Percentiles rank a stretch among this genome's conserved stretches.
Conservation (phyloP, 2,329 filamentous ascomycete genomes). For the Harringtonia lauricola region DNA sequence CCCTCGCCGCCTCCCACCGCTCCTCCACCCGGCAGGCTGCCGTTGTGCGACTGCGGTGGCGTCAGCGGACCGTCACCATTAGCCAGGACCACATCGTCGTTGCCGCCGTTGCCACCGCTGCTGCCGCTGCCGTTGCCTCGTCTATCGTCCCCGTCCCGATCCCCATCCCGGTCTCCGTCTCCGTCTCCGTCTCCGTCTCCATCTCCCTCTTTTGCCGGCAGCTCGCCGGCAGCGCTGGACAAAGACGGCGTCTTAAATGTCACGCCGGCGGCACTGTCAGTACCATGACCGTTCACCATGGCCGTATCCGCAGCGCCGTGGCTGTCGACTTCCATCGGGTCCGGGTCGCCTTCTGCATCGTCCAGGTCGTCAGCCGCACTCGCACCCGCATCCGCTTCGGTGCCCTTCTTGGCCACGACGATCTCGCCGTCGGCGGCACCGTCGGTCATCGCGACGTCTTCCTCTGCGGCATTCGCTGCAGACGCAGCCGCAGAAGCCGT, state of each 20-base stretch:
- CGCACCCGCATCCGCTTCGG: slow-evolving; percentile 8
- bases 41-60: slow-evolving; percentile 51
- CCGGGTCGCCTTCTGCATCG: not conserved
- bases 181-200: too few species aligned
- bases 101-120: not conserved
- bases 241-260: too few species aligned
- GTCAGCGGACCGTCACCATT: slow-evolving; percentile 43
- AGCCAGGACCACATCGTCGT: slow-evolving; percentile 21
- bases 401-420: slow-evolving; percentile 24
- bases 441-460: slow-evolving; percentile 42
- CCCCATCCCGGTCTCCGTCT: too few species aligned
- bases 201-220: too few species aligned
- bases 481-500: slow-evolving; percentile 10
- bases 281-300: too few species aligned
- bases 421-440: slow-evolving; percentile 30
- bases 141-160: too few species aligned
- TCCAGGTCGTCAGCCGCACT: slow-evolving; percentile 2
- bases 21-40: slow-evolving; percentile 24
- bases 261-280: too few species aligned
- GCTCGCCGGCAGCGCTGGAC: too few species aligned
- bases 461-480: slow-evolving; percentile 20
- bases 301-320: slow-evolving; percentile 1
- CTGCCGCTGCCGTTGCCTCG: not conserved
- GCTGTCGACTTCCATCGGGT: not conserved
- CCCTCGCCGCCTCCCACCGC: not conserved